Percentiles rank a stretch among this genome's conserved stretches.
phyloP scores from a whole-genome alignment of 2,329 filamentous ascomycete species.

The Verticillium tricorpus region DNA sequence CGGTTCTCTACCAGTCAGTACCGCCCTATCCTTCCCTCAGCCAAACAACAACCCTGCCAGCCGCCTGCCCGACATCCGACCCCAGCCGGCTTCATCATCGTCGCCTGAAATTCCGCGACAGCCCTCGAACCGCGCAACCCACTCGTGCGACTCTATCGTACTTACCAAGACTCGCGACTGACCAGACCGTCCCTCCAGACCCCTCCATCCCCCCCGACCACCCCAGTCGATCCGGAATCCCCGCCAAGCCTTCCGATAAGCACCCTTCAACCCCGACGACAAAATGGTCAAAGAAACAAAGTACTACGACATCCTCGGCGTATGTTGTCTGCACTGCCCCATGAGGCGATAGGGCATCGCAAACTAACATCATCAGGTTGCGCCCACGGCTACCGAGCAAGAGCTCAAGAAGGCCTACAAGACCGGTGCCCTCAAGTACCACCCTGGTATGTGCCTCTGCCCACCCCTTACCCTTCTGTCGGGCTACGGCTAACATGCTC shows the following conservation, averaged over 20 bases:
- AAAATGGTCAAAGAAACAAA: slow-evolving; percentile 77
- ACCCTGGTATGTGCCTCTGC: slow-evolving; percentile 61
- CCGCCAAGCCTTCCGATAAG: background rate
- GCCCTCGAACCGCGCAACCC: background rate
- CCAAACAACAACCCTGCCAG: background rate
- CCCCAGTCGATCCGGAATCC: background rate
- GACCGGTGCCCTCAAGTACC: slow-evolving; percentile 75
- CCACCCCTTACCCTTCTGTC: background rate
- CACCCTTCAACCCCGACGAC: slow-evolving; percentile 1
- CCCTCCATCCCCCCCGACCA: background rate
- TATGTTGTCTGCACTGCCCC: slow-evolving; percentile 37
- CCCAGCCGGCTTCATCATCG: background rate
- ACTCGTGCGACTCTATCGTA: background rate
- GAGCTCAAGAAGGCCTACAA: slow-evolving; percentile 92
- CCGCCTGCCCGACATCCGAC: background rate
- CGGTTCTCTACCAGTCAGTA: background rate
- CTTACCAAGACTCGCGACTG: background rate
- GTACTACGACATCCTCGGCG: slow-evolving; percentile 73
- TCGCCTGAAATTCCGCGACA: background rate
- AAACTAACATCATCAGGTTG: slow-evolving; percentile 48
- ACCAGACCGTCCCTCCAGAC: background rate
- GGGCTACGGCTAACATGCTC: slow-evolving; percentile 10
- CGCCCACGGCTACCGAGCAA: slow-evolving; percentile 73
- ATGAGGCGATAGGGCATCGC: background rate
- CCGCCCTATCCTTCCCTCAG: background rate